These are phyloP conservation scores for Neonectria magnoliae DNA, from an alignment of 2,329 filamentous ascomycete species.

Conservation along the genomic window DNA sequence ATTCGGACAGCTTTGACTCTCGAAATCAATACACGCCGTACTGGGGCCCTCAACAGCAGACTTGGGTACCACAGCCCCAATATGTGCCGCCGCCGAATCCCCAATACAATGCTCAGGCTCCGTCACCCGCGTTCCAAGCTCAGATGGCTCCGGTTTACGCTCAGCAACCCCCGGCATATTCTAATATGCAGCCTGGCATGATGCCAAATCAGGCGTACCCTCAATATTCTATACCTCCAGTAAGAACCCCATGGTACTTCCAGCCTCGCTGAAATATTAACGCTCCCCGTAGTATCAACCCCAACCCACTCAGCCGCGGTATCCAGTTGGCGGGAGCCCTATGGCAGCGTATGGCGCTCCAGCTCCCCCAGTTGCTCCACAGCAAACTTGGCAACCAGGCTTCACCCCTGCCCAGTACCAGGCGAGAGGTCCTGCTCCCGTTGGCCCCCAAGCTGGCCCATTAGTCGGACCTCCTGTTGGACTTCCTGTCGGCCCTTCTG, in stretches of 20 bases:
- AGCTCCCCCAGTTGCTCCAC: constrained; percentile 43
- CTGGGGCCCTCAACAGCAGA: constrained; percentile 68
- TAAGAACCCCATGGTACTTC: constrained; percentile 39
- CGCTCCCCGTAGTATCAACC: constrained; percentile 42
- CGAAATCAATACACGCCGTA: constrained; percentile 76
- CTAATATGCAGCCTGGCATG: constrained; percentile 54
- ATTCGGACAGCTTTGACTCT: constrained; percentile 73
- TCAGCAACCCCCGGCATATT: constrained; percentile 55
- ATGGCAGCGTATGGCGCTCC: constrained; percentile 51
- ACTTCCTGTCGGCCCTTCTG: constrained; percentile 5
- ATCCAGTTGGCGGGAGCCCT: constrained; percentile 47
- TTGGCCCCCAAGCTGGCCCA: constrained; percentile 38
- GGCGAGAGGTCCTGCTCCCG: constrained; percentile 42
- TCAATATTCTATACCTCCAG: constrained; percentile 59
- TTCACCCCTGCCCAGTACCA: constrained; percentile 47
- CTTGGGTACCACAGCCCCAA: constrained; percentile 66
- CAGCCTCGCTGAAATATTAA: constrained; percentile 24
- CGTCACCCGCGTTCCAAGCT: constrained; percentile 56
- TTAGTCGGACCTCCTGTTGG: background rate
- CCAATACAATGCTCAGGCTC: constrained; percentile 55
- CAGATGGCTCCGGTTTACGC: constrained; percentile 59
- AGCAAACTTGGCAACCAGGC: constrained; percentile 51
- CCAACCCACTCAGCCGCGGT: constrained; percentile 46
- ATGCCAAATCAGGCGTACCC: constrained; percentile 55
- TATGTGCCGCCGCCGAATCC: constrained; percentile 59